Evolutionary conservation across 169 alveolate species (phyloP).

Genomic region (Hepatocystis sp.): DNA sequence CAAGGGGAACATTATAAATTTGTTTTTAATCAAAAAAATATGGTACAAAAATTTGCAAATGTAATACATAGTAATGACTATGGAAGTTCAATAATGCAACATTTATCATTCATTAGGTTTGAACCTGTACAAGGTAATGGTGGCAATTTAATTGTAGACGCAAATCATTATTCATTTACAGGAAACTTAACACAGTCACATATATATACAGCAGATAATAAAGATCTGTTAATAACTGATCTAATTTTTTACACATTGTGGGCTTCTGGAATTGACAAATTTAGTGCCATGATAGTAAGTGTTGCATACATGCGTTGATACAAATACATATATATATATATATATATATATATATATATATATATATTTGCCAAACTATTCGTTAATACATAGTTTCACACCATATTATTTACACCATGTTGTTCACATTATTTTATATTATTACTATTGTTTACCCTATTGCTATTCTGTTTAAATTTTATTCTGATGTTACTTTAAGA

Average conservation of each 20-base stretch:
- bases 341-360: conserved; percentile 12
- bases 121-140: conserved; percentile 25
- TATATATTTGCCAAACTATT: too few species aligned
- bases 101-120: conserved; percentile 20
- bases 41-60: conserved; percentile 13
- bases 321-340: conserved; percentile 1
- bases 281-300: conserved; percentile 46
- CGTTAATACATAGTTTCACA: not conserved
- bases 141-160: conserved; percentile 41
- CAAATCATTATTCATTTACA: conserved; percentile 7
- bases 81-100: conserved; percentile 35
- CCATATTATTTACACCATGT: too few species aligned
- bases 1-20: conserved; percentile 35
- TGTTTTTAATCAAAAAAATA: conserved; percentile 18
- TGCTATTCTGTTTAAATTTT: not conserved
- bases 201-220: conserved; percentile 35
- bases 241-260: conserved; percentile 29
- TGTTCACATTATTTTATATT: not conserved
- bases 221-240: conserved; percentile 48
- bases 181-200: conserved; percentile 31
- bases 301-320: not conserved
- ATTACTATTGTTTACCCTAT: not conserved
- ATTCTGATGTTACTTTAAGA: too few species aligned
- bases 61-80: not conserved
- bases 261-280: conserved; percentile 62